Evolutionary conservation across 192 early-diverging fungal genomes (phyloP), one percentile per base, ranked within the genome.

Genomic region (Coemansia sp.): DNA sequence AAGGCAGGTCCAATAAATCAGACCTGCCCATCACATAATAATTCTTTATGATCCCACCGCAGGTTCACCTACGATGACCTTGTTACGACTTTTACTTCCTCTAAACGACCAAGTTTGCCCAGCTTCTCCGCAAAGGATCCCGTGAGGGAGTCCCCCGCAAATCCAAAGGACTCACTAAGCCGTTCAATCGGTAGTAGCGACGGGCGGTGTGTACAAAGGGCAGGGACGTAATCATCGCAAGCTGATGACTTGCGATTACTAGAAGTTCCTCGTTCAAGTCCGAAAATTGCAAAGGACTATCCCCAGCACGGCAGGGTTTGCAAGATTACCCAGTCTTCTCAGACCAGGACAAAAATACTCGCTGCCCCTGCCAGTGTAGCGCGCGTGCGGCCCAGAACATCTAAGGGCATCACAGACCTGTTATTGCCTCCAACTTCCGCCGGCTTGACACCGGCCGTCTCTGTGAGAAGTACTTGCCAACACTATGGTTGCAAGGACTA

Each of bases 21-120:
- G 14, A 17, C 3, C 42, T 15, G 15, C 44, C 44, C 44, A 9
- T 21, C 44, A 46, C 7, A 44, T 5, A n/a, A 21, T 19, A 41
- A 65, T 69, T 67, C 57, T 73, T 74, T 80, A 81, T 85, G 79
- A 83, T 78, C 79, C 80, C 81, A 81, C 80, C 81, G 80, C 84
- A 86, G 84, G 81, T 88, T 87, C 85, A 89, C 83, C 80, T 83
- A 87, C 80, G 75, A 83, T 82, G 82, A 87, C 84, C 85, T 86
- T 88, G 83, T 87, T 85, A 87, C 84, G 80, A 88, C 85, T 89
- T 87, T 84, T 89, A 89, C 85, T 89, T 89, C 86, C 88, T 89
- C 85, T 89, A 86, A 89, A 88, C 86, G 84, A 83, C 81, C 86
- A 86, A 89, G 87, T 88, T 89, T 87, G 85, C 69, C 83, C 75